Base-by-base conservation (phyloP, 495 filamentous ascomycete species). In the Aspergillus steynii region DNA sequence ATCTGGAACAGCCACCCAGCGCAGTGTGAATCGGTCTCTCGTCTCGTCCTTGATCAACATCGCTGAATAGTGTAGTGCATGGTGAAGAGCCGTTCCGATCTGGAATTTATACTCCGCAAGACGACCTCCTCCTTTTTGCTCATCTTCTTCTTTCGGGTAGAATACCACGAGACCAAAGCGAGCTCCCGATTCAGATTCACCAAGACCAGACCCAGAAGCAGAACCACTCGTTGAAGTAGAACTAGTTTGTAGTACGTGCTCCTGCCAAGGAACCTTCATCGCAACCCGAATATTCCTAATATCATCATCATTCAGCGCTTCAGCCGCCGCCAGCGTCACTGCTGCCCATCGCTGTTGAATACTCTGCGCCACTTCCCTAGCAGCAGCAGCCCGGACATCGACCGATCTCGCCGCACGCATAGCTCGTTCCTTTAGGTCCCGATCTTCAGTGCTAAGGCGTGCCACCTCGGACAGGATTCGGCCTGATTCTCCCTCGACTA, bases 111-210 rank as follows among this genome's bases (percentile, higher is more conserved):
- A 61, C 10, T 25, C 28, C 28, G 45, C 34, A 14, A 58, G 55
- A 50, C 55, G 55, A 34, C 55, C 27, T 29, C 32, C 55, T 31
- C 55, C 28, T 34, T 46, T 32, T 45, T 60, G 15, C 26, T n/a
- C 25, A 29, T 34, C 52, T 12, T 29, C 15, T 25, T 29, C 28
- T 46, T 54, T 31, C 6, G 37, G 50, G 52, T 59, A 63, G 47
- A 63, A 59, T 29, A 59, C 56, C 56, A 63, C 61, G 20, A 63
- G 51, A n/a, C 61, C 61, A 61, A 31, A 50, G 47, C 53, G 27
- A 31, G 10, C 53, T 20, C 47, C 46, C 31, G 26, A 29, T 42
- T 25, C 27, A 50, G 26, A 45, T 42, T 52, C 15, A 10, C 14
- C 12, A 55, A 42, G 45, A 3, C 50, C 20, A 34, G 31, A 14